Base-by-base conservation (phyloP, 106 monocot genomes). In the Dendrobium chrysotoxum region DNA sequence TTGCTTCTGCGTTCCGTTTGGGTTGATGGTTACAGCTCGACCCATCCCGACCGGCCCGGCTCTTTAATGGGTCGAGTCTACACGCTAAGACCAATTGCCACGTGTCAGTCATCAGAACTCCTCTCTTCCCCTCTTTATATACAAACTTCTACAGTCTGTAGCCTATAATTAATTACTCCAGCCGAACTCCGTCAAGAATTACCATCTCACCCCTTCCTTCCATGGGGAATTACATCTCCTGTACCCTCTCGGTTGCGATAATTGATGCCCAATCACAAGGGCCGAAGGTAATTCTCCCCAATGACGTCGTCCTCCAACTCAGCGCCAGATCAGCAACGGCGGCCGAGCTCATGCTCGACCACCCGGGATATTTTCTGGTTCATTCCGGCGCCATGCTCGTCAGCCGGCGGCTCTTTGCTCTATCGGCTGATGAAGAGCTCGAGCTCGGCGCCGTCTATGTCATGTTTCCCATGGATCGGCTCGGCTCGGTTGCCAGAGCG, bases 281-380 rank as follows among this genome's bases (percentile, higher is more conserved):
- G 74, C 38, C 72, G 1, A 67, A 74, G 35, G 53, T 81, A 23
- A 54, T 81, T 46, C 80, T 81, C 13, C 80, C 80, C 31, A 45
- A 41, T 15, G 42, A 25, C 73, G 73, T 13, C 53, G 15, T 81
- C 16, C 80, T 17, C 53, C 72, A 45, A 16, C 4, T 21, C 73
- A 0, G 66, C 54, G 47, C 50, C 72, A 7, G 16, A 15, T 13
- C 9, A 13, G 31, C 47, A 46, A 58, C 78, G 55, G 80, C 80
- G 31, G 80, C 80, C 4, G 80, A 81, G 41, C 80, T 81, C 42
- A 81, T 81, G 80, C 80, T 81, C 50, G 80, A 81, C 46, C 73
- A 53, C 73, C 80, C 73, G 50, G 80, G 80, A 18, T 26, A 81
- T 28, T 81, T 81, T 53, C 73, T 81, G 28, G 80, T 73, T 16